A percentile compares a stretch with the other conserved stretches of the same genome.
Conservation (phyloP, 345 rosid genomes). For the Gossypium rotundifolium region DNA sequence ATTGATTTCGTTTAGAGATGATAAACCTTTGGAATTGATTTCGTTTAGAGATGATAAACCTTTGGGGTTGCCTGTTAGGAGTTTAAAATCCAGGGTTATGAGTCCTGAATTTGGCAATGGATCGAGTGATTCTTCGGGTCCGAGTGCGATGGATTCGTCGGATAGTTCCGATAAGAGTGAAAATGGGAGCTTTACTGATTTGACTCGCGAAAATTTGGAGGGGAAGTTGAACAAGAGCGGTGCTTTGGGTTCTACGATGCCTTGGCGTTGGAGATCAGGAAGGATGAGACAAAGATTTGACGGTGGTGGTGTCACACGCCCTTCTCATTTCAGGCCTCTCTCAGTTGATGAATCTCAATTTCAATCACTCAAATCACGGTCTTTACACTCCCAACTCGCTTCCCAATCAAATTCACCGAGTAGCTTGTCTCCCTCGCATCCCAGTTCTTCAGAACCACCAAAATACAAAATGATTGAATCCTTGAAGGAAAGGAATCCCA, state of each 20-base stretch:
- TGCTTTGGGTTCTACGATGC: constrained; percentile 33
- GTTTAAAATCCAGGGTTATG: constrained; percentile 40
- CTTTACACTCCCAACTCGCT: constrained; percentile 40
- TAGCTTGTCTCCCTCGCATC: constrained; percentile 37
- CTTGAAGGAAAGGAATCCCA: constrained; percentile 30
- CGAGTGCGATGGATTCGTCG: constrained; percentile 17
- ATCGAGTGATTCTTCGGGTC: constrained; percentile 30
- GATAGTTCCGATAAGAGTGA: constrained; percentile 19
- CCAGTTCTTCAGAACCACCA: constrained; percentile 32
- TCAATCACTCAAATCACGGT: constrained; percentile 32
- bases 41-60: constrained; percentile 30
- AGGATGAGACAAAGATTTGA: constrained; percentile 27
- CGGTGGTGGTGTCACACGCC: constrained; percentile 7
- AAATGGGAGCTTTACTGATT: constrained; percentile 26
- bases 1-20: constrained; percentile 14
- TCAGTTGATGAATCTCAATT: constrained; percentile 58
- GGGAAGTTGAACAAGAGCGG: constrained; percentile 25
- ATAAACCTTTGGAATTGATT: constrained; percentile 38
- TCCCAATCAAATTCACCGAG: constrained; percentile 34
- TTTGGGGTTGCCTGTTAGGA: constrained; percentile 77
- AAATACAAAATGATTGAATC: constrained; percentile 34
- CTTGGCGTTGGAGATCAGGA: constrained; percentile 41
- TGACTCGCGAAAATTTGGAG: constrained; percentile 30
- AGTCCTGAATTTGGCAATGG: constrained; percentile 23
- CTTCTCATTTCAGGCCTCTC: constrained; percentile 45